Conservation (phyloP, 2,329 filamentous ascomycete genomes). For the Penicillium sp. region DNA sequence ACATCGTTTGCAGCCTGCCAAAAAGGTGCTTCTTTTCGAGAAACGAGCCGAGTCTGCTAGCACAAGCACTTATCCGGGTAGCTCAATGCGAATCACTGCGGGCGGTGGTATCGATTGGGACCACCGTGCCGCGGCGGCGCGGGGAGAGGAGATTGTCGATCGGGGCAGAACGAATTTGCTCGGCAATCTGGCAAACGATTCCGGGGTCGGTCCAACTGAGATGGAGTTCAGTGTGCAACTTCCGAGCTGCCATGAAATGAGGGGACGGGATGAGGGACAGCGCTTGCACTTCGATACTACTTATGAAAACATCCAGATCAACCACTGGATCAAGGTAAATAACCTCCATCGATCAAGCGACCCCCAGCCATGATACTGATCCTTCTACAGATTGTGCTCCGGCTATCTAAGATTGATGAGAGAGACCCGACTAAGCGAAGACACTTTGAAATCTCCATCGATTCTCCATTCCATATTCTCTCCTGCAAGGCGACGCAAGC, state of each 20-base stretch:
- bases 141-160: slow-evolving; percentile 56
- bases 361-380: slow-evolving; percentile 11
- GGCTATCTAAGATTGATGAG: slow-evolving; percentile 79
- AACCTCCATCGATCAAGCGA: background rate
- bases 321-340: slow-evolving; percentile 91
- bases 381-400: slow-evolving; percentile 75
- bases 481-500: slow-evolving; percentile 91
- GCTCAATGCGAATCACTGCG: slow-evolving; percentile 72
- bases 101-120: slow-evolving; percentile 77
- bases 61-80: slow-evolving; percentile 70
- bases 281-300: slow-evolving; percentile 86
- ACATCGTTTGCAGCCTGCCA: slow-evolving; percentile 77
- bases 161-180: slow-evolving; percentile 68
- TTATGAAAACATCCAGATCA: slow-evolving; percentile 90
- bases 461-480: slow-evolving; percentile 90
- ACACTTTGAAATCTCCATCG: slow-evolving; percentile 95
- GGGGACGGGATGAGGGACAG: slow-evolving; percentile 64
- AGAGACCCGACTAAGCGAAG: slow-evolving; percentile 76
- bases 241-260: slow-evolving; percentile 83
- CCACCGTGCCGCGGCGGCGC: slow-evolving; percentile 56
- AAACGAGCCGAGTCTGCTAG: slow-evolving; percentile 79
- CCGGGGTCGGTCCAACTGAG: slow-evolving; percentile 82
- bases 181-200: slow-evolving; percentile 75
- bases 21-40: slow-evolving; percentile 84
- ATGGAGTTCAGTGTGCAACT: slow-evolving; percentile 93